Conservation (phyloP, 2,329 filamentous ascomycete genomes). For the Paecilomyces sp. region DNA sequence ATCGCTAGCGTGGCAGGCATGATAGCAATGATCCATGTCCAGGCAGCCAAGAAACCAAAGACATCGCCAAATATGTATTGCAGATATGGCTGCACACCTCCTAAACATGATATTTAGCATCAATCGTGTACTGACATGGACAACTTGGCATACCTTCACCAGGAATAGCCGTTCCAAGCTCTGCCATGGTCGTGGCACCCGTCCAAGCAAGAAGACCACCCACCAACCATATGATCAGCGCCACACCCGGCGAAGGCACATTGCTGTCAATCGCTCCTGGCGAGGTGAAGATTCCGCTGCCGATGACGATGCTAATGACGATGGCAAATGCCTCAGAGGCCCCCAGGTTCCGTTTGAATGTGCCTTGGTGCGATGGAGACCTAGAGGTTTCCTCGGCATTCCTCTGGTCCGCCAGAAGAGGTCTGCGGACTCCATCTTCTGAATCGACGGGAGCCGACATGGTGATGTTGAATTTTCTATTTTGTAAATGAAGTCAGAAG, state of each 20-base stretch:
- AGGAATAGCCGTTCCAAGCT: not conserved
- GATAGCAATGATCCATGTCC: not conserved
- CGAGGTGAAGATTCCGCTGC: not conserved
- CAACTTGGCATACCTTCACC: not conserved
- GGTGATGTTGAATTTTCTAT: not conserved
- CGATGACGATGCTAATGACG: not conserved
- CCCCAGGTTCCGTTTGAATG: not conserved
- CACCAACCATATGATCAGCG: not conserved
- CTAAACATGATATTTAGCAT: not conserved
- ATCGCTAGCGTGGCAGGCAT: not conserved
- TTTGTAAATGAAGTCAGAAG: not conserved
- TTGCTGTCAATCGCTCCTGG: not conserved
- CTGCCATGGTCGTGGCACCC: not conserved
- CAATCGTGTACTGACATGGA: not conserved
- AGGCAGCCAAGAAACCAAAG: not conserved
- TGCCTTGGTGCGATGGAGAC: not conserved
- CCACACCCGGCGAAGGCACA: not conserved
- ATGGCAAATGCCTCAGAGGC: not conserved
- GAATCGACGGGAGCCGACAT: not conserved
- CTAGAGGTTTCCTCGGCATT: not conserved
- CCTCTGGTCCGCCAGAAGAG: not conserved
- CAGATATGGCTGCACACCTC: not conserved
- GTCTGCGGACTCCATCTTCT: not conserved
- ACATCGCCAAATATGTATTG: not conserved
- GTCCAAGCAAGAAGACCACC: not conserved